phyloP scores from a whole-genome alignment of 2,329 filamentous ascomycete species.

The Fusarium sp. region DNA sequence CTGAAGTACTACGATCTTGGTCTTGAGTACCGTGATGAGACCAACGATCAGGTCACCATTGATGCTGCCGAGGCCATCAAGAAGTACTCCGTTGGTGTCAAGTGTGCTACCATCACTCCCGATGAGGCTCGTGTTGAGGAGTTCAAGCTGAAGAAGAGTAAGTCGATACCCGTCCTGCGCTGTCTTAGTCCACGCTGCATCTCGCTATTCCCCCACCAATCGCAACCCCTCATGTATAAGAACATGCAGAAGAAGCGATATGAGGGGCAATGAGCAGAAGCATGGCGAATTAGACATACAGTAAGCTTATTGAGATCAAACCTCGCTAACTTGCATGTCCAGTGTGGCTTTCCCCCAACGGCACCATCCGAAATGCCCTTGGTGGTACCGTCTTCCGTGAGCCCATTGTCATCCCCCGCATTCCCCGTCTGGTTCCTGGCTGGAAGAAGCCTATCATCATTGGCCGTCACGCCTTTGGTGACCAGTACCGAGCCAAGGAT shows the following conservation, averaged over 20 bases:
- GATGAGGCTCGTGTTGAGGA: conserved; percentile 97
- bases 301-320: conserved; percentile 17
- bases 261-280: conserved; percentile 24
- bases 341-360: conserved; percentile 99
- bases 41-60: conserved; percentile 93
- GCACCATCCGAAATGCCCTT: conserved; percentile 80
- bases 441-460: conserved; percentile 99
- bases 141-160: conserved; percentile 98
- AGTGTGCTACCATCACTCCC: conserved; percentile 98
- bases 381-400: conserved; percentile 99
- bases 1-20: conserved; percentile 98
- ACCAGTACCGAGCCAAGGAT: conserved; percentile 98
- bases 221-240: conserved; percentile 45
- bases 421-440: conserved; percentile 92
- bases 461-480: conserved; percentile 96
- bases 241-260: conserved; percentile 18
- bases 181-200: conserved; percentile 25
- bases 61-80: conserved; percentile 98
- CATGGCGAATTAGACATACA: conserved; percentile 32
- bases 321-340: conserved; percentile 39
- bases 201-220: conserved; percentile 39
- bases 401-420: conserved; percentile 94
- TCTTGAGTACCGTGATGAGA: conserved; percentile 93
- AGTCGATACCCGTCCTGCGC: conserved; percentile 52
- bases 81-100: conserved; percentile 98